Base-by-base conservation (phyloP, 2,329 filamentous ascomycete genomes). In the Dendrostoma leiphaemia region DNA sequence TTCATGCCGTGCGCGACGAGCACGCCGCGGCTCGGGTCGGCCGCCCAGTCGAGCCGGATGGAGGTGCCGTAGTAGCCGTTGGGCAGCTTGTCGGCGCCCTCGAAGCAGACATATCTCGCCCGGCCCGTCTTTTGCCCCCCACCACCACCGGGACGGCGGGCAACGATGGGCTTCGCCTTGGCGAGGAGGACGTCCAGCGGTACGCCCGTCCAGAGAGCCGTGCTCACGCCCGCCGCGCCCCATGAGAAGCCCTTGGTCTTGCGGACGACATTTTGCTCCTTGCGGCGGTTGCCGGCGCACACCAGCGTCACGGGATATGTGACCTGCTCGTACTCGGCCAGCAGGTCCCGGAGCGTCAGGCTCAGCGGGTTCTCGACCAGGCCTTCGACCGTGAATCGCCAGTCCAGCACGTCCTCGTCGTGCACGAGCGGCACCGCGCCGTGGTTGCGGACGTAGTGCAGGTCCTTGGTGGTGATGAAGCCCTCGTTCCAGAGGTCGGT, bases 221-320 rank as follows among this genome's bases (percentile, higher is more conserved):
- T 97, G 0, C 91, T 95, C 6, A 97, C 69, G 23, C 91, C 92
- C 4, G 90, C 91, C 1, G 92, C 79, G 32, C 92, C 92, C 92
- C 92, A 97, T 2, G 91, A 96, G 72, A 97, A 97, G 0, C 92
- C 92, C 64, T 96, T 95, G 1, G 89, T 90, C 69, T 96, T 96
- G 15, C 90, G 81, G 3, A 96, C 89, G 48, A 90, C 79, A 62
- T 97, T 97, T 67, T 96, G 92, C 71, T 97, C 92, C 72, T 96
- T 96, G 29, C 92, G 82, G 56, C 92, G 81, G 69, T 97, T 97
- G 1, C 92, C 92, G 4, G 92, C 92, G 68, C 92, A 97, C 21
- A 96, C 91, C 1, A 97, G 80, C 0, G 92, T 96, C 56, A 97
- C 80, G 0, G 92, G 92, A 54, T 89, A 89, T 3, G 91, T 96